Evolutionary conservation across 768 basidiomycete species (phyloP), one percentile per base, ranked within the genome.

Genomic region (Pleurotus eryngii): DNA sequence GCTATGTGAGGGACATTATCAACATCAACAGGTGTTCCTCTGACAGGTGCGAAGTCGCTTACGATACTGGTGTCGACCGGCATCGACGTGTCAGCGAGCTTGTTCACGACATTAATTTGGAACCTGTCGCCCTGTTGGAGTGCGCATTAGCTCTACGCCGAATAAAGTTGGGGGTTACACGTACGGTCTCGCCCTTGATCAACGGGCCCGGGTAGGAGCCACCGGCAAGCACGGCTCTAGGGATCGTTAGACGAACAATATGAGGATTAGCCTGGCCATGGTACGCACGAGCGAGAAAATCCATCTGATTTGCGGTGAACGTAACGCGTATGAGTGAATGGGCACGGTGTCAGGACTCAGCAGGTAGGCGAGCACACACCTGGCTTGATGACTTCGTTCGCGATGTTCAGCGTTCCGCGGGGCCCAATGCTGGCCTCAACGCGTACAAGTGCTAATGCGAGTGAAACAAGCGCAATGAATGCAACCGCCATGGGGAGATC

Each of bases 61-160:
- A 72, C 73, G 35, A 74, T 72, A 42, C 65, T 70, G 1, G 72
- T 73, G 8, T 61, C 67, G 39, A 50, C 60, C 20, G 65, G 40
- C 79, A 81, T 77, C 1, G 73, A 63, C 3, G 68, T 67, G 43
- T 82, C 76, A 2, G 60, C 64, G n/a, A 81, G 69, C 20, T 59
- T 11, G 48, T 82, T 72, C 14, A 69, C 61, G 11, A 81, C 77
- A 40, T 77, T 76, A 47, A 81, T 62, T 20, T 56, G 43, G 57
- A 78, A 74, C 42, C 61, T 55, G 47, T 72, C 69, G 11, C 76
- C 74, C 65, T 60, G 53, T 26, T 35, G 18, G 40, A 20, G 7
- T 24, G 46, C 14, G 42, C 27, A 39, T 39, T 50, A 49, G 48
- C 48, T 49, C 48, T 7, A n/a, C 12, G 9, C 35, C 12, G 11